Evolutionary conservation across 768 basidiomycete species (phyloP), one percentile per base, ranked within the genome.

Genomic region (Trametes meyenii): DNA sequence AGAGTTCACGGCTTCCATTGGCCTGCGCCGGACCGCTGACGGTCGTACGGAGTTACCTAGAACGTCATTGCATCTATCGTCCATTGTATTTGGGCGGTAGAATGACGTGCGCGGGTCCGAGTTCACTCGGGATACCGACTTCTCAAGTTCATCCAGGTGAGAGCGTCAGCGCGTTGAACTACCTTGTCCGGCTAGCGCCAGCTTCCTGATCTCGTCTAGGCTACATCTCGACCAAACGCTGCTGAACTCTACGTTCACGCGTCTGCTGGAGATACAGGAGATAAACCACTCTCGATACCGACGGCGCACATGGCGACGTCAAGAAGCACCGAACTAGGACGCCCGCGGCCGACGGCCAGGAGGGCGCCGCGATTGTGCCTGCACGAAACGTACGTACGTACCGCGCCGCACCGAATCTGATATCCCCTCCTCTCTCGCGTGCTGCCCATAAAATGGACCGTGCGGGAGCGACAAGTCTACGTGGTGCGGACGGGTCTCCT

Each of bases 211-310:
- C 49, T 26, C 38, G 45, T 44, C 29, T 44, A 35, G 57, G 49
- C 5, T 21, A 50, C 39, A 50, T 50, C 56, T 58, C 39, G 56
- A 43, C 56, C 48, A n/a, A 40, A 21, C 2, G 14, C n/a, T 12
- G 29, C 12, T 13, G 16, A 36, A 21, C 33, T 43, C 11, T 29
- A 21, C n/a, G 42, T 26, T 43, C 40, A 42, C 57, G 40, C 40
- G n/a, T n/a, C 23, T 5, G 39, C 19, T n/a, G 40, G 57, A 50
- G 57, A 58, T 58, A 58, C 19, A 29, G 40, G 57, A 50, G 57
- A 58, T 58, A 58, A 36, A 33, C 40, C 57, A 29, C 16, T 21
- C 4, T 5, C 17, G 38, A 33, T 58, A 40, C 57, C 49, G 49
- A 40, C 49, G 13, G 57, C n/a, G 26, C n/a, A 35, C 49, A 58